phyloP scores from a whole-genome alignment of 352 stramenopile genomes.

The Phytophthora ramorum region DNA sequence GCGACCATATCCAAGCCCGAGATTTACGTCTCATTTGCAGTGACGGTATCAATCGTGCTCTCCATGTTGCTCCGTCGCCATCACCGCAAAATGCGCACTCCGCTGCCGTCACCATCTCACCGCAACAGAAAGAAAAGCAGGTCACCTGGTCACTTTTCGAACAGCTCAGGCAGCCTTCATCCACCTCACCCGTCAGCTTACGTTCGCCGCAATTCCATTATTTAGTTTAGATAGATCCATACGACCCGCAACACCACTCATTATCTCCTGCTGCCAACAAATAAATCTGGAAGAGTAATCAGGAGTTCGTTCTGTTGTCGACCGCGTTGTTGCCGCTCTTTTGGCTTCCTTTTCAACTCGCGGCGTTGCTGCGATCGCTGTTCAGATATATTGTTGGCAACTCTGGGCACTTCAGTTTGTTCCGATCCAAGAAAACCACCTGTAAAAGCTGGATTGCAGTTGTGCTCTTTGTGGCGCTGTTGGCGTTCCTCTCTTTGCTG shows the following conservation, averaged over 20 bases:
- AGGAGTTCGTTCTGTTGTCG: slow-evolving; percentile 15
- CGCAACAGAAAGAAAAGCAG: slow-evolving; percentile 35
- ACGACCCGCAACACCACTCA: background rate
- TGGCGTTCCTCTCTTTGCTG: slow-evolving; percentile 49
- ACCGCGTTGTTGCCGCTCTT: slow-evolving; percentile 10
- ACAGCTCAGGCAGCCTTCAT: slow-evolving; percentile 23
- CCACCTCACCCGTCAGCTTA: slow-evolving; percentile 32
- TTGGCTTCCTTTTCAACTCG: slow-evolving; percentile 27
- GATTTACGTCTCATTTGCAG: slow-evolving; percentile 55
- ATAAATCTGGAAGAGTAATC: slow-evolving; percentile 37
- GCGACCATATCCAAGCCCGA: slow-evolving; percentile 58
- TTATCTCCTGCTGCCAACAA: slow-evolving; percentile 32
- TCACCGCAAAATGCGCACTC: slow-evolving; percentile 34
- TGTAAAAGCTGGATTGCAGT: slow-evolving; percentile 6
- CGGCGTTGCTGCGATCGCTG: slow-evolving; percentile 13
- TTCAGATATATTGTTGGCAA: background rate
- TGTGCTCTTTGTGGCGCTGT: slow-evolving; percentile 36
- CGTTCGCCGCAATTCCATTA: slow-evolving; percentile 56
- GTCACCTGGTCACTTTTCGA: slow-evolving; percentile 22
- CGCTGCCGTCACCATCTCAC: slow-evolving; percentile 40
- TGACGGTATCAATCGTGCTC: slow-evolving; percentile 63
- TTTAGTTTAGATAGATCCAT: slow-evolving; percentile 43
- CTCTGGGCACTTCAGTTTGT: slow-evolving; percentile 1
- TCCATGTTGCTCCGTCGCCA: slow-evolving; percentile 69
- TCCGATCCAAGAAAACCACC: slow-evolving; percentile 14